Evolutionary conservation across 176 grass and related monocot species (phyloP), one percentile per base, ranked within the genome.

Genomic region (Hsuehochloa calcarea): DNA sequence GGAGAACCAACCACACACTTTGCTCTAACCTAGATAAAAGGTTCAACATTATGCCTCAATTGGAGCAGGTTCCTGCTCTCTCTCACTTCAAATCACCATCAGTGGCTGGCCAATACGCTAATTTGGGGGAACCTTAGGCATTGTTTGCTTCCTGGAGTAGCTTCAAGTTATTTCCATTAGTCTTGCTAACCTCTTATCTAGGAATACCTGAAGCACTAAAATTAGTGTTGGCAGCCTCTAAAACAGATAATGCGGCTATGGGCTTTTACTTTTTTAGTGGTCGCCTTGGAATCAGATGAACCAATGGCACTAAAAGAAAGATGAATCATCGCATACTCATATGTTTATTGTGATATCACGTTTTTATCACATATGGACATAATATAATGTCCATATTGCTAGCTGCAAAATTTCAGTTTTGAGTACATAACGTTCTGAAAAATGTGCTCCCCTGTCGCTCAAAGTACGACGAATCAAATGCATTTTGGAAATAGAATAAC

Each of bases 201-300:
- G 15, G 25, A 81, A n/a, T 74, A 2, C 75, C 61, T 59, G 38
- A 34, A 38, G 12, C 38, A 60, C 50, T 76, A 34, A 59, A 74
- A 45, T 10, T 58, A 52, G 20, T 44, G 29, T 61, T 49, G 29
- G 19, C 4, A 58, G 51, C 61, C 38, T 68, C 38, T 50, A 39
- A 26, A 86, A 71, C 50, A 26, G 22, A 86, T 63, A 17, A 4
- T 63, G 45, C 13, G 13, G n/a, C 9, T 22, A 8, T 63, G 68
- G 13, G 11, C 11, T 61, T 63, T 63, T 29, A 39, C 38, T 40
- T 40, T 40, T 40, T 40, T 41, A 27, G 16, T 25, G 31, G 31
- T 68, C 56, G 58, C 62, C 37, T 89, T 82, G 23, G 35, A 81
- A 59, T 26, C 70, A 82, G 54, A 82, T 51, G 79, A 80, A 55